A percentile compares a stretch with the other conserved stretches of the same genome.
These are phyloP conservation scores for Globisporangium apiculatum DNA, from an alignment of 352 stramenopile genomes.

Conservation along the genomic window DNA sequence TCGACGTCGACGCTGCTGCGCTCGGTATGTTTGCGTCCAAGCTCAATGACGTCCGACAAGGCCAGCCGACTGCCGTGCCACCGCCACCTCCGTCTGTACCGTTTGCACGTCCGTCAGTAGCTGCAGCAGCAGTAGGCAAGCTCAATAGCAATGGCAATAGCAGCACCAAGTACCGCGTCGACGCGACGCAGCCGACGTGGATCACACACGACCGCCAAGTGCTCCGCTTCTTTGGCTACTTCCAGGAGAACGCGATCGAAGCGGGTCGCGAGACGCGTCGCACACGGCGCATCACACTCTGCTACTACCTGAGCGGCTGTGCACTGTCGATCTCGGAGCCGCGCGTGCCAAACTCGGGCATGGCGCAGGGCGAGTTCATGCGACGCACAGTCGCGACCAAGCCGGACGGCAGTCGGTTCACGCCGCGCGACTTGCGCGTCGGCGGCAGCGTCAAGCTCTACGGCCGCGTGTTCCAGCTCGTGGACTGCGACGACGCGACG, in stretches of 20 bases:
- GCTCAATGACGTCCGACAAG: constrained; percentile 6
- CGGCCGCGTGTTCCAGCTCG: constrained; percentile 72
- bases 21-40: constrained; percentile 11
- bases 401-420: constrained; percentile 26
- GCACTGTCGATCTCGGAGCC: constrained; percentile 87
- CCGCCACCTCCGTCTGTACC: background rate
- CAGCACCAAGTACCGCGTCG: constrained; percentile 40
- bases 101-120: no score
- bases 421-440: constrained; percentile 72
- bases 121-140: background rate
- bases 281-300: constrained; percentile 60
- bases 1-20: constrained; percentile 3
- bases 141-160: background rate
- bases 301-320: constrained; percentile 79
- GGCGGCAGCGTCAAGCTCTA: constrained; percentile 74
- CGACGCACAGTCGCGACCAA: constrained; percentile 47
- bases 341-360: constrained; percentile 78
- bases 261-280: constrained; percentile 18
- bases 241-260: constrained; percentile 54
- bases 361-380: constrained; percentile 87
- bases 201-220: constrained; percentile 75
- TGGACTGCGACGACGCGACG: constrained; percentile 86
- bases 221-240: constrained; percentile 89
- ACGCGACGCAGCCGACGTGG: constrained; percentile 48
- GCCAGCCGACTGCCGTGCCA: background rate